Base-by-base conservation (phyloP, 192 early-diverging fungal species). In the Rhizophagus prolifer region DNA sequence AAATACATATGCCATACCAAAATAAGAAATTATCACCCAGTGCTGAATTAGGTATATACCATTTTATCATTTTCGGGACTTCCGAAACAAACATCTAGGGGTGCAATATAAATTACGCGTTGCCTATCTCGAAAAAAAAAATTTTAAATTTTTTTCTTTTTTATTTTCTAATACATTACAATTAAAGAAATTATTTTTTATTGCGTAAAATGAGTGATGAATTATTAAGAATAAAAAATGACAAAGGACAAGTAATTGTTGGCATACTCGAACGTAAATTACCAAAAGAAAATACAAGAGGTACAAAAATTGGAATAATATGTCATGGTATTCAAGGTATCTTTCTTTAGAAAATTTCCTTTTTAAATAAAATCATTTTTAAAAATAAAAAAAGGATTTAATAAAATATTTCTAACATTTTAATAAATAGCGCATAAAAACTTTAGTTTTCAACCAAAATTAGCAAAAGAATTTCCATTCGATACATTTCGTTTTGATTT, bases 401-500 rank as follows among this genome's bases (percentile, higher is more conserved):
- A n/a, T n/a, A n/a, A n/a, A n/a, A n/a, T n/a, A n/a, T n/a, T n/a
- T n/a, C n/a, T n/a, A n/a, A n/a, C n/a, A n/a, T n/a, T n/a, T n/a
- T n/a, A n/a, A 25, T 61, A 10, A 16, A 58, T 66, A 84, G 83
- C 79, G 2, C 79, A 84, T 70, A 84, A 80, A 73, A 82, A 84
- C 23, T 79, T 76, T 54, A 54, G 82, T 7, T 84, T 74, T 38
- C 83, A 82, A 76, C 72, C 44, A 36, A 4, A 64, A 12, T 73
- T 84, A 63, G 83, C 83, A 12, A 36, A 80, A 36, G n/a, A 71
- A 34, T 59, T 84, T 12, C 79, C 81, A 19, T 82, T 75, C 59
- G 65, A 80, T 34, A 80, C 34, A 47, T 82, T 78, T 75, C 79
- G 83, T 38, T 80, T 84, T 34, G 81, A 82, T 75, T 80, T 84